Percentiles rank a stretch among this genome's conserved stretches.
phyloP scores from a whole-genome alignment of 352 stramenopile species.

The Phytophthora pini region DNA sequence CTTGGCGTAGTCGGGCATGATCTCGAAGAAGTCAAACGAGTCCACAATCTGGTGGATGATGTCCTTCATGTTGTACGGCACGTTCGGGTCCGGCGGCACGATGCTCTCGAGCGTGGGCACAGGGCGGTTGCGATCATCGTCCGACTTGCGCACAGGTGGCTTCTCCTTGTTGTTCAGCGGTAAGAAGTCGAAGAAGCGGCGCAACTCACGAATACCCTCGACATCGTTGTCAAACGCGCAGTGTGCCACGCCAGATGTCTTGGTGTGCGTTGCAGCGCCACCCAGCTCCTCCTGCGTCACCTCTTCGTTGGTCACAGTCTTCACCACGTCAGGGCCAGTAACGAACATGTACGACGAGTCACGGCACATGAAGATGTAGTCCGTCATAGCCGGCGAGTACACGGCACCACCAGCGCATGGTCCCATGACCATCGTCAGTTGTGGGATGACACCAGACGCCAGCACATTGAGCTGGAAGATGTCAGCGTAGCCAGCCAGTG shows the following conservation, averaged over 20 bases:
- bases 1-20: conserved; percentile 97
- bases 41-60: conserved; percentile 97
- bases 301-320: conserved; percentile 98
- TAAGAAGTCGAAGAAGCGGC: conserved; percentile 96
- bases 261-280: conserved; percentile 95
- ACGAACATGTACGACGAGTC: conserved; percentile 99
- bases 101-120: conserved; percentile 93
- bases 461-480: conserved; percentile 99
- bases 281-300: conserved; percentile 96
- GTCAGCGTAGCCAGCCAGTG: conserved; percentile 97
- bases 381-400: conserved; percentile 98
- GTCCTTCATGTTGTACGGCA: conserved; percentile 98
- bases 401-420: conserved; percentile 96
- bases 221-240: conserved; percentile 97
- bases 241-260: conserved; percentile 95
- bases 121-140: conserved; percentile 88
- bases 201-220: conserved; percentile 92
- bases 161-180: conserved; percentile 94
- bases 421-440: conserved; percentile 98
- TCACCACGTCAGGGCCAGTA: conserved; percentile 98
- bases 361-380: conserved; percentile 99
- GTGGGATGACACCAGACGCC: conserved; percentile 93
- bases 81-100: conserved; percentile 97
- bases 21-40: conserved; percentile 97
- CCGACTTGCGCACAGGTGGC: conserved; percentile 72